Base-by-base conservation (phyloP, 306 rosid genomes). In the Quercus ilex region DNA sequence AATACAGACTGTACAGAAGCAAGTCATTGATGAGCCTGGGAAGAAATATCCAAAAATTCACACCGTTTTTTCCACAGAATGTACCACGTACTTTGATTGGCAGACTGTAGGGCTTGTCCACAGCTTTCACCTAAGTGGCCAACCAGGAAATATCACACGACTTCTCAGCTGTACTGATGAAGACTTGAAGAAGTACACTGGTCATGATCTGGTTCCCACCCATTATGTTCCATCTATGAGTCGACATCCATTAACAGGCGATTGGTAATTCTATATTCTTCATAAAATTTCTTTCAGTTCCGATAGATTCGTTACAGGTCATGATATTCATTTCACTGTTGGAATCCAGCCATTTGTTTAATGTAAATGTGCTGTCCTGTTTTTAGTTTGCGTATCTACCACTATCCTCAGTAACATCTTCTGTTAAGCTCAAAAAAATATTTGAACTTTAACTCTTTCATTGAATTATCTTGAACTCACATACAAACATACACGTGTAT, bases 161-260 rank as follows among this genome's bases (percentile, higher is more conserved):
- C 93, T 95, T 79, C 98, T 93, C 55, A 95, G 99, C 92, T 95
- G 99, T 83, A 85, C 95, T 0, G 92, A 88, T 51, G 92, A 90
- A 73, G 96, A 90, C 82, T 87, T 95, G 74, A 78, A 78, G 84
- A 73, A 87, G 73, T 95, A 95, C 80, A 78, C 88, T 77, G 99
- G 98, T 78, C 89, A 83, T 75, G 92, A 95, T 78, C 88, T 95
- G 72, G 99, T 97, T 79, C 98, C 98, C 49, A 95, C 99, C n/a
- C 99, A 95, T 85, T 86, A 91, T 77, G 98, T 95, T 58, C 99
- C 97, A 75, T 95, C 98, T 69, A 93, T 95, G 99, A 95, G 89
- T 79, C 91, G 77, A 73, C 99, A 95, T 85, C 99, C 99, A 57
- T 80, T 95, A 69, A 93, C 99, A 6, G 99, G 92, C 81, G 99